A percentile compares a stretch with the other conserved stretches of the same genome.
Evolutionary conservation across 148 eudicot genomes (phyloP).

Genomic region (Fagopyrum homotropicum): DNA sequence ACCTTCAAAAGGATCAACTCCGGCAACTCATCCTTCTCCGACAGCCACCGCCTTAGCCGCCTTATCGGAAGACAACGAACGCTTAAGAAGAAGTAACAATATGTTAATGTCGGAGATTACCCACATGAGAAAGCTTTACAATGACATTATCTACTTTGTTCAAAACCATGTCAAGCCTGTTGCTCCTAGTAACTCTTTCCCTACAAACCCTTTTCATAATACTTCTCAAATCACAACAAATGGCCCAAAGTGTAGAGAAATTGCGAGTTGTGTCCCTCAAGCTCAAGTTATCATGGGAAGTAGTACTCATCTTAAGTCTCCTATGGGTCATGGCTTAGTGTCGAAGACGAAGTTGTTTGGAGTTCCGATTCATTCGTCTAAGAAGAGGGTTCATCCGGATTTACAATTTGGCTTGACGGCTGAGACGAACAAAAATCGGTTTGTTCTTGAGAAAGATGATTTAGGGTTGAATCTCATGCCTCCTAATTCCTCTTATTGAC

Average conservation of each 20-base stretch:
- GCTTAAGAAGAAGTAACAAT: conserved; percentile 59
- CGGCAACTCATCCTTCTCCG: background rate
- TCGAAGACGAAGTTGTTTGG: conserved; percentile 59
- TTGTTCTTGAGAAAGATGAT: conserved; percentile 67
- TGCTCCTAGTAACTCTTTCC: conserved; percentile 22
- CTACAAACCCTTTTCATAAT: conserved; percentile 2
- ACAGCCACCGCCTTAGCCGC: conserved; percentile 27
- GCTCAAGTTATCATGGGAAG: background rate
- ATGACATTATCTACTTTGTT: conserved; percentile 79
- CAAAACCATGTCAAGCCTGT: conserved; percentile 91
- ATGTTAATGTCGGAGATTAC: conserved; percentile 71
- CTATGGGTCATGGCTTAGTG: background rate
- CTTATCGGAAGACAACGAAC: conserved; percentile 66
- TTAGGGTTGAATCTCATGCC: conserved; percentile 90
- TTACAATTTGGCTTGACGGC: conserved; percentile 1
- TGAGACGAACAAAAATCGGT: conserved; percentile 35
- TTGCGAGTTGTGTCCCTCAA: background rate
- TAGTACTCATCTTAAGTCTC: background rate
- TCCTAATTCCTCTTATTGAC: conserved; percentile 46
- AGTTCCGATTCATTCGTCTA: conserved; percentile 40
- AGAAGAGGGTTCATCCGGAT: conserved; percentile 69
- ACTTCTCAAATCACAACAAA: conserved; percentile 16
- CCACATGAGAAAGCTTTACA: conserved; percentile 82
- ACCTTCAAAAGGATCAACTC: conserved; percentile 2
- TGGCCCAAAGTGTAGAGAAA: conserved; percentile 8